These are phyloP conservation scores for Daldinia eschscholtzii DNA, from an alignment of 2,329 filamentous ascomycete species.

Conservation along the genomic window DNA sequence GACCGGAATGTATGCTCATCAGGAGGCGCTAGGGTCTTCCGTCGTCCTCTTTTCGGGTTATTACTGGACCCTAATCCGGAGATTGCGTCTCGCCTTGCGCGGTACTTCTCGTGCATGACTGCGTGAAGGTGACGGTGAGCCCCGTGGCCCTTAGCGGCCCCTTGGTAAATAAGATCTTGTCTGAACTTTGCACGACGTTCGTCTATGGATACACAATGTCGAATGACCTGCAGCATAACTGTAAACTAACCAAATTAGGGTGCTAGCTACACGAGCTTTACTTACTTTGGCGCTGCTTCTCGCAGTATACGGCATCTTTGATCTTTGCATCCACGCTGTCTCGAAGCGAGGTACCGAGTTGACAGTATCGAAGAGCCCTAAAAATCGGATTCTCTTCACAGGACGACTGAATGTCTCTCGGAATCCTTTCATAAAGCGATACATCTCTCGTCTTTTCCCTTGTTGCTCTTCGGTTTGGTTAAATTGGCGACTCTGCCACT, in stretches of 20 bases:
- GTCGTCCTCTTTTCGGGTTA: constrained; percentile 37
- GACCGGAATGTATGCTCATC: constrained; percentile 51
- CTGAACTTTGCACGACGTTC: constrained; percentile 79
- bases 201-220: constrained; percentile 78
- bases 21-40: constrained; percentile 37
- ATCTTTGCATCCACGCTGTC: constrained; percentile 80
- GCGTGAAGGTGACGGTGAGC: constrained; percentile 38
- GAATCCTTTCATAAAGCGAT: constrained; percentile 82
- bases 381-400: constrained; percentile 78
- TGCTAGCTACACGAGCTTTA: neutral
- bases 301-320: constrained; percentile 78
- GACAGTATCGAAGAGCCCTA: constrained; percentile 86
- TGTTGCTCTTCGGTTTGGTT: constrained; percentile 59
- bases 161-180: constrained; percentile 75
- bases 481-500: constrained; percentile 74
- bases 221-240: constrained; percentile 61
- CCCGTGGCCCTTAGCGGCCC: constrained; percentile 42
- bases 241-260: neutral
- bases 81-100: constrained; percentile 42
- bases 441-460: constrained; percentile 71
- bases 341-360: constrained; percentile 85
- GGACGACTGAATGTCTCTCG: constrained; percentile 84
- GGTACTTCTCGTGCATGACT: constrained; percentile 55
- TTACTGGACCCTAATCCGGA: constrained; percentile 17
- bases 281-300: constrained; percentile 64